Conservation (phyloP, 495 filamentous ascomycete species). For the Penicillium verhagenii region DNA sequence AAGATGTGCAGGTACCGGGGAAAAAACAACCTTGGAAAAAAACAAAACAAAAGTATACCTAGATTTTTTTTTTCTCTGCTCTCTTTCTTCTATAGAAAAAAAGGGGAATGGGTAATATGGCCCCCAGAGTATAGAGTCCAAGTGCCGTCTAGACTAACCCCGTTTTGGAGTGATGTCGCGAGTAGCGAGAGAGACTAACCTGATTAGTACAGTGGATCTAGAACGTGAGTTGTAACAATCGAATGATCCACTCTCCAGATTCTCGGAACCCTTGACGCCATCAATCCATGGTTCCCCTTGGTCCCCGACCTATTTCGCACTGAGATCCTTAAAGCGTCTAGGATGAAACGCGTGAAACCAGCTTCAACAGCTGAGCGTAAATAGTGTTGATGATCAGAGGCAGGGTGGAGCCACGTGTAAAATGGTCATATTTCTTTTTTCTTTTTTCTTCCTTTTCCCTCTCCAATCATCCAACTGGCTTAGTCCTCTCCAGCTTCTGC, state of each 20-base stretch:
- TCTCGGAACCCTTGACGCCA: too few species aligned
- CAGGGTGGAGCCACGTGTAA: not conserved
- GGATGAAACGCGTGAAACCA: not conserved
- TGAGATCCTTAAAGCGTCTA: not conserved
- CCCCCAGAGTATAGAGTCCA: not conserved
- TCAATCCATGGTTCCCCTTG: not conserved
- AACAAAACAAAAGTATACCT: not conserved
- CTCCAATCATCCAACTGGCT: not conserved
- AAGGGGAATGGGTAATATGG: not conserved
- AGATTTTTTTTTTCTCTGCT: not conserved
- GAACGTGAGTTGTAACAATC: too few species aligned
- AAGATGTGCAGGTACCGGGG: too few species aligned
- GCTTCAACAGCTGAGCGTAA: not conserved
- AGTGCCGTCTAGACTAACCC: conserved; percentile 7
- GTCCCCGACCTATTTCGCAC: not conserved
- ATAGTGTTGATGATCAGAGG: too few species aligned
- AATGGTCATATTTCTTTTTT: too few species aligned
- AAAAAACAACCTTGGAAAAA: too few species aligned
- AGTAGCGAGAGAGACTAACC: conserved; percentile 15
- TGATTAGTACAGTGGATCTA: too few species aligned
- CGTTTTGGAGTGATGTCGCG: conserved; percentile 23
- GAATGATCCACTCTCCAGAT: not conserved
- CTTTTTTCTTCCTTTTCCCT: too few species aligned
- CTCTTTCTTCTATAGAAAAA: not conserved
- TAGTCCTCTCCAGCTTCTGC: not conserved